Conservation (phyloP, 2,329 filamentous ascomycete genomes). For the Penicillium concentricum region DNA sequence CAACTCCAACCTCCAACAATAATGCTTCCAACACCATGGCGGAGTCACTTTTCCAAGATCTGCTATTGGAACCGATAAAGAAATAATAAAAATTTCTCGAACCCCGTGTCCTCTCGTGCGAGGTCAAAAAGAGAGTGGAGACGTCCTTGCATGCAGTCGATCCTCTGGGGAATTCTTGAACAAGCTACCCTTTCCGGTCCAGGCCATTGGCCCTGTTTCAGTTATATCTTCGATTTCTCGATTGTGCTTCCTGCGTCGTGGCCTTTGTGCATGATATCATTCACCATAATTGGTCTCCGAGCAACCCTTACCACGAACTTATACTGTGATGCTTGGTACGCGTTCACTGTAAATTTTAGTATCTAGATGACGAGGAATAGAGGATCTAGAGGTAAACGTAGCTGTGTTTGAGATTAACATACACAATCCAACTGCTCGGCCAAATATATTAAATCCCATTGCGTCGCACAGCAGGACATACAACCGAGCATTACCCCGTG, state of each 20-base stretch:
- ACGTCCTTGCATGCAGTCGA: slow-evolving; percentile 22
- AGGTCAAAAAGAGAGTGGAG: slow-evolving; percentile 8
- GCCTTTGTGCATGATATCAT: slow-evolving; percentile 1
- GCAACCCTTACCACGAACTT: background rate
- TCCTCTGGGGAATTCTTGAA: slow-evolving; percentile 13
- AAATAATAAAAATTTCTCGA: background rate
- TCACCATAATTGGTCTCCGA: background rate
- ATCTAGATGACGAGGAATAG: background rate
- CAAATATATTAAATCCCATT: background rate
- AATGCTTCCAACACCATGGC: background rate
- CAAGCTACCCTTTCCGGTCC: slow-evolving; percentile 2
- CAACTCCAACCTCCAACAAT: background rate
- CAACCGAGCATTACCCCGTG: background rate
- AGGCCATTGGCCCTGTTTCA: slow-evolving; percentile 18
- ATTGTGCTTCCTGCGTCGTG: slow-evolving; percentile 2
- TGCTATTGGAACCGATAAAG: background rate
- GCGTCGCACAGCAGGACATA: background rate
- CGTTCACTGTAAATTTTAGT: background rate
- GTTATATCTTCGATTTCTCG: background rate
- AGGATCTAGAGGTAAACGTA: background rate
- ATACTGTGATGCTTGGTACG: background rate
- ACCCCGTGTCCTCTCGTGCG: background rate
- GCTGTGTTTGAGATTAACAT: background rate
- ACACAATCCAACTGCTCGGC: background rate
- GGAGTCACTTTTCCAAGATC: background rate